These are phyloP conservation scores for Xylaria hypoxylon DNA, from an alignment of 2,329 filamentous ascomycete genomes.

Conservation along the genomic window DNA sequence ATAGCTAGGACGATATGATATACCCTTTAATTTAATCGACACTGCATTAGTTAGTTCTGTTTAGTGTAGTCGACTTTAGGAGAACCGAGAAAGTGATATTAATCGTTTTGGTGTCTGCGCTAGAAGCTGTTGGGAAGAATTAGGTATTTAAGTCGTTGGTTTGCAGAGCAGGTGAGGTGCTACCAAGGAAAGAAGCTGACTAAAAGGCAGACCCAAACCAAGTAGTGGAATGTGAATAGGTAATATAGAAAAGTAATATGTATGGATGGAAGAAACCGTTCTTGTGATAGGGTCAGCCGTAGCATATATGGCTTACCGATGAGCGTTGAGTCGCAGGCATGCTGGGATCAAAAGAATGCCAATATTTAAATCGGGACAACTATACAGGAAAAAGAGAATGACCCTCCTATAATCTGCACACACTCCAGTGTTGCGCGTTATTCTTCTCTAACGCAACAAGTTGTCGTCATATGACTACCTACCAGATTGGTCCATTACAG, in stretches of 20 bases:
- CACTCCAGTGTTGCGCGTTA: constrained; percentile 20
- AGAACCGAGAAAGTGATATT: not conserved
- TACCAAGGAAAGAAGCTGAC: constrained; percentile 4
- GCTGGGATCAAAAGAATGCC: not conserved
- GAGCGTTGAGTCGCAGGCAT: not conserved
- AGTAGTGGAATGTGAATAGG: too few species aligned
- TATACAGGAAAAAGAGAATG: constrained; percentile 7
- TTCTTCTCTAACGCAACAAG: constrained; percentile 15
- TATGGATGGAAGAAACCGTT: not conserved
- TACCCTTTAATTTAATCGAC: not conserved
- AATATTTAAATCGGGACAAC: not conserved
- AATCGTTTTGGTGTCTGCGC: not conserved
- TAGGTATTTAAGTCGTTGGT: not conserved
- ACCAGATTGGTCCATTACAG: constrained; percentile 34
- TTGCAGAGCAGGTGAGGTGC: not conserved
- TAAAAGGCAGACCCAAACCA: too few species aligned
- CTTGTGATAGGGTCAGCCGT: not conserved
- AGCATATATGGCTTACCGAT: not conserved
- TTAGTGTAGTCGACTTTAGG: not conserved
- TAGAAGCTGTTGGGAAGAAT: not conserved
- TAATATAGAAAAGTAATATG: not conserved
- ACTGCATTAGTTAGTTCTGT: not conserved
- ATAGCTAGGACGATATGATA: constrained; percentile 8
- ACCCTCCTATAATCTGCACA: constrained; percentile 5
- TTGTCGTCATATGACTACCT: constrained; percentile 29